Evolutionary conservation across 208 protist genomes (phyloP).

Genomic region (Leishmania amazonensis): DNA sequence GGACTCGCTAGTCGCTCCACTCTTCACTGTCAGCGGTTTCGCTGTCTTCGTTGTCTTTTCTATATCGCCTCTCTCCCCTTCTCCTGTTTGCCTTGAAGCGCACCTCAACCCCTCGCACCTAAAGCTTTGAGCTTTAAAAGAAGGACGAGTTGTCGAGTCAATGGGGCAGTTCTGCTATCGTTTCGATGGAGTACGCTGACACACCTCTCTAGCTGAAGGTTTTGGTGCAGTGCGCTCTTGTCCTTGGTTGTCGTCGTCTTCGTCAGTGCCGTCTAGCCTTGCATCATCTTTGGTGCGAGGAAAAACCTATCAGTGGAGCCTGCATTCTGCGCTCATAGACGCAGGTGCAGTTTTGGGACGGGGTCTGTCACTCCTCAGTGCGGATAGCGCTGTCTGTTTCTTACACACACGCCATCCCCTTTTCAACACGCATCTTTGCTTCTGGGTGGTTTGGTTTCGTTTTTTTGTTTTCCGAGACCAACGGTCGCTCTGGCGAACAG

Average conservation of each 20-base stretch:
- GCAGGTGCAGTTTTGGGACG: neutral
- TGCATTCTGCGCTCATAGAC: neutral
- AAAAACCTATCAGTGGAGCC: neutral
- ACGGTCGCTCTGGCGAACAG: no score
- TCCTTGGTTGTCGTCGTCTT: neutral
- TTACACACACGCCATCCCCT: neutral
- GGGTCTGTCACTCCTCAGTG: neutral
- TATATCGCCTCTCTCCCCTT: neutral
- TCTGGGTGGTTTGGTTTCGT: neutral
- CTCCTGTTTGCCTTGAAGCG: neutral
- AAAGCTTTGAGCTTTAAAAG: no score
- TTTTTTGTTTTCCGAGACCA: neutral
- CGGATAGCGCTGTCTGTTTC: neutral
- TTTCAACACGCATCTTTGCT: neutral
- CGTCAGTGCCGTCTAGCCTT: no score
- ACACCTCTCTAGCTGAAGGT: neutral
- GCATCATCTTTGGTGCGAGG: neutral
- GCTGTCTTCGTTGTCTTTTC: no score
- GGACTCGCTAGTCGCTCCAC: neutral
- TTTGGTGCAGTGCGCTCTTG: neutral
- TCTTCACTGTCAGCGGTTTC: neutral
- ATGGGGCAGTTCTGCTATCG: neutral
- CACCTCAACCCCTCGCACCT: neutral
- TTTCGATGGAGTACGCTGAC: neutral
- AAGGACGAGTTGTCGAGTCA: neutral